phyloP scores from a whole-genome alignment of 129 eudicot species.

The Apium graveolens region DNA sequence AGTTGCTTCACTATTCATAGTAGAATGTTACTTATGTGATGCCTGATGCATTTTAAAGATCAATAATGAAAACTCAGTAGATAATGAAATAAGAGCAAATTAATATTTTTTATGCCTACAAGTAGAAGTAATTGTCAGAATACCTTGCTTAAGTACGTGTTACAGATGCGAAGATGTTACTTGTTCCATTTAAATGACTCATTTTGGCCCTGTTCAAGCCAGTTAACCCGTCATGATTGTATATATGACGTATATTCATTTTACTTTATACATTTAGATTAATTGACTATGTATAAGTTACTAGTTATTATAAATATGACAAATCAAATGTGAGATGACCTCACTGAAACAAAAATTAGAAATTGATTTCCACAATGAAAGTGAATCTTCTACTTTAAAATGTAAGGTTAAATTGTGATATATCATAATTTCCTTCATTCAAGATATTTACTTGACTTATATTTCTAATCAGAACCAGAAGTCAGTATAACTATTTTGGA shows the following conservation, averaged over 20 bases:
- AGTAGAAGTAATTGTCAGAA: neutral
- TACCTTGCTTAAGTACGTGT: neutral
- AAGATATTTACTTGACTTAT: slow-evolving; percentile 8
- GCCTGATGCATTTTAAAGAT: neutral
- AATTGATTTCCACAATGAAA: neutral
- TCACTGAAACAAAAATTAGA: neutral
- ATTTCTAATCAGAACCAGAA: slow-evolving; percentile 53
- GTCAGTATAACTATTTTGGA: slow-evolving; percentile 46
- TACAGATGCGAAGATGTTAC: neutral
- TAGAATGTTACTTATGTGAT: neutral
- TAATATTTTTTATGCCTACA: neutral
- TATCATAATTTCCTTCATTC: neutral
- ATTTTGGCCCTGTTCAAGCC: neutral
- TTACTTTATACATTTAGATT: neutral
- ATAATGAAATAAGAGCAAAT: neutral
- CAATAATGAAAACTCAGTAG: neutral
- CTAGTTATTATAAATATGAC: neutral
- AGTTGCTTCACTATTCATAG: neutral
- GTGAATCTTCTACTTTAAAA: neutral
- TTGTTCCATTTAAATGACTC: neutral
- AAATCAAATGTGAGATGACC: neutral
- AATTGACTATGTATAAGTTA: neutral
- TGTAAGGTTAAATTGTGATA: neutral
- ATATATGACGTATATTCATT: neutral
- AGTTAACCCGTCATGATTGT: neutral